Evolutionary conservation across 768 basidiomycete genomes (phyloP).

Genomic region (Phylloporus sp.): DNA sequence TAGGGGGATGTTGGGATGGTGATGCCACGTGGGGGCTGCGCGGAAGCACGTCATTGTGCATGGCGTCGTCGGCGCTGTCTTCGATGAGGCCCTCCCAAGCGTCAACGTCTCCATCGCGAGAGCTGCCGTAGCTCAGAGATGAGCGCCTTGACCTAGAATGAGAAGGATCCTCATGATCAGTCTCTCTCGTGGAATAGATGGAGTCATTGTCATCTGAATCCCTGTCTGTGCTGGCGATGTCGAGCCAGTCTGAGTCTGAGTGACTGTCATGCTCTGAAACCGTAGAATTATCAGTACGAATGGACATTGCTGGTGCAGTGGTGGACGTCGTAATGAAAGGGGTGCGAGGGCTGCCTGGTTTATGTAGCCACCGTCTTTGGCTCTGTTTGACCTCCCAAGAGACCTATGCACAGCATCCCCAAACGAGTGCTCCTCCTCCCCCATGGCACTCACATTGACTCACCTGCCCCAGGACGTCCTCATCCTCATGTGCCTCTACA

Average conservation of each 20-base stretch:
- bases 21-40: slow-evolving; percentile 22
- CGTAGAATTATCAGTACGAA: slow-evolving; percentile 37
- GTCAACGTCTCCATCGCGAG: slow-evolving; percentile 64
- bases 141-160: slow-evolving; percentile 63
- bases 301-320: slow-evolving; percentile 24
- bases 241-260: slow-evolving; percentile 85
- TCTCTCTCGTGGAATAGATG: slow-evolving; percentile 49
- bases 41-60: slow-evolving; percentile 22
- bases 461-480: slow-evolving; percentile 41
- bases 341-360: slow-evolving; percentile 21
- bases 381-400: slow-evolving; percentile 22
- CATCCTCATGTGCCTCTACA: slow-evolving; percentile 32
- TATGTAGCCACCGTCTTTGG: slow-evolving; percentile 29
- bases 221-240: slow-evolving; percentile 59
- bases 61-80: slow-evolving; percentile 51
- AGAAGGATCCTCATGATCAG: slow-evolving; percentile 55
- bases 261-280: slow-evolving; percentile 62
- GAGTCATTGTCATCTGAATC: slow-evolving; percentile 74
- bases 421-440: background rate
- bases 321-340: slow-evolving; percentile 29
- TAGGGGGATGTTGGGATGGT: slow-evolving; percentile 19
- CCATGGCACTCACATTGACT: slow-evolving; percentile 22
- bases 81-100: slow-evolving; percentile 78
- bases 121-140: slow-evolving; percentile 66
- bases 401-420: slow-evolving; percentile 3